These are phyloP conservation scores for Cercospora zeina DNA, from an alignment of 2,329 filamentous ascomycete species.

Conservation along the genomic window DNA sequence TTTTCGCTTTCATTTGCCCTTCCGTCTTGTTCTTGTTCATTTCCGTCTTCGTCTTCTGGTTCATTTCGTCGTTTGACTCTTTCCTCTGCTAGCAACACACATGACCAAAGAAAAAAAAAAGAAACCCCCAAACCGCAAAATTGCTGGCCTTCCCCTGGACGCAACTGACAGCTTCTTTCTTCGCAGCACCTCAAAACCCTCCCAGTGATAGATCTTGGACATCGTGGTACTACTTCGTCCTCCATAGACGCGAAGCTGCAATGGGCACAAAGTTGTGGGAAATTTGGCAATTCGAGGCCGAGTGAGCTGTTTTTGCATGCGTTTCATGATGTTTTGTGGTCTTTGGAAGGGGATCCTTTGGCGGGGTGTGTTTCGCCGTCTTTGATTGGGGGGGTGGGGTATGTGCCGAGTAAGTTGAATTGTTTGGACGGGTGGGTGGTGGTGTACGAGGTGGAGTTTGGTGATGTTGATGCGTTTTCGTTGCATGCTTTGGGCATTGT, in stretches of 20 bases:
- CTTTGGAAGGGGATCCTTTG: conserved; percentile 55
- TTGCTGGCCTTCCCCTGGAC: too few relatives aligned
- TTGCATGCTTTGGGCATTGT: too few relatives aligned
- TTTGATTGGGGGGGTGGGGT: conserved; percentile 62
- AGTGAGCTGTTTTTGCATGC: conserved; percentile 68
- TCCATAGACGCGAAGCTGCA: conserved; percentile 44
- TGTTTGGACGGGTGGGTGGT: not conserved
- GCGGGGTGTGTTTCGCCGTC: conserved; percentile 60
- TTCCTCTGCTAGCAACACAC: too few relatives aligned
- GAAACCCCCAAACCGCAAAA: too few relatives aligned
- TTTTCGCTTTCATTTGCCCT: not conserved
- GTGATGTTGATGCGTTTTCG: conserved; percentile 41
- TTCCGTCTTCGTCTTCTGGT: too few relatives aligned
- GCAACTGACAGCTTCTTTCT: not conserved
- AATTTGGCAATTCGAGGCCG: conserved; percentile 64
- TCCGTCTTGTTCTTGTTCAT: conserved; percentile 16
- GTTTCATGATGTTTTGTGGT: conserved; percentile 64
- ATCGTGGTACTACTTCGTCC: conserved; percentile 15
- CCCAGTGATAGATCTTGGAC: conserved; percentile 25
- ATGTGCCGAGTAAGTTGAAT: conserved; percentile 2
- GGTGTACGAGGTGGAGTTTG: not conserved
- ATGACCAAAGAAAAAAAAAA: too few relatives aligned
- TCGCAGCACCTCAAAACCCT: conserved; percentile 30
- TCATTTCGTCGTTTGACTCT: too few relatives aligned
- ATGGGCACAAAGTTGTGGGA: conserved; percentile 61